These are phyloP conservation scores for Ascosphaera apis DNA, from an alignment of 2,329 filamentous ascomycete genomes.

Conservation along the genomic window DNA sequence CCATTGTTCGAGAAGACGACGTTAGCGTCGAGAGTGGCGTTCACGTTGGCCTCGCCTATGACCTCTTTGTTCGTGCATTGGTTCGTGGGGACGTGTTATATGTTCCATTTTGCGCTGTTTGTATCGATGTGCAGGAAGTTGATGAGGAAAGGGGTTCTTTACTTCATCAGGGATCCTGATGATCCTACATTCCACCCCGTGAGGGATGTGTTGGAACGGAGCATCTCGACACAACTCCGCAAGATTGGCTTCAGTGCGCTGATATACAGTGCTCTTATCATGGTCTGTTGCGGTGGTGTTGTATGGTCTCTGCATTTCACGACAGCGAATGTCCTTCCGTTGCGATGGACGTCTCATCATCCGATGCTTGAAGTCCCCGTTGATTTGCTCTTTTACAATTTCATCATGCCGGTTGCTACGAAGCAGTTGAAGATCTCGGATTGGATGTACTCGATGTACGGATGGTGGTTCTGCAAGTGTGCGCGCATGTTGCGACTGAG, in stretches of 20 bases:
- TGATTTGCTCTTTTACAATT: conserved; percentile 90
- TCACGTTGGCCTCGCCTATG: conserved; percentile 55
- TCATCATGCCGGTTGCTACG: conserved; percentile 72
- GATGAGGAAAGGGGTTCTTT: conserved; percentile 81
- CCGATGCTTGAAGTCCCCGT: conserved; percentile 86
- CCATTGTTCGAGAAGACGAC: conserved; percentile 72
- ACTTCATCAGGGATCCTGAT: conserved; percentile 95
- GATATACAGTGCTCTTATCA: conserved; percentile 80
- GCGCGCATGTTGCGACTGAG: conserved; percentile 60
- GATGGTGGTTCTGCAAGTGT: conserved; percentile 88
- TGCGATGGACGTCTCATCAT: conserved; percentile 82
- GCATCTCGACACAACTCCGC: conserved; percentile 71
- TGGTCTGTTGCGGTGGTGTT: conserved; percentile 81
- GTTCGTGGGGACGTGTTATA: conserved; percentile 97
- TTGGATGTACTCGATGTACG: conserved; percentile 62
- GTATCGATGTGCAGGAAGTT: conserved; percentile 98
- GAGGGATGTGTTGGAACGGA: conserved; percentile 83
- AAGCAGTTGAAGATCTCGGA: conserved; percentile 69
- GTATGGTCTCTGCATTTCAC: conserved; percentile 66
- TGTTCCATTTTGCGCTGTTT: conserved; percentile 98
- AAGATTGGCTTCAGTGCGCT: conserved; percentile 94
- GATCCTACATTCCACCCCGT: conserved; percentile 97
- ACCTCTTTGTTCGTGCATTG: conserved; percentile 94
- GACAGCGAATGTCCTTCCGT: conserved; percentile 53
- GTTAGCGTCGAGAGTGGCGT: conserved; percentile 51